phyloP scores from a whole-genome alignment of 2,329 filamentous ascomycete genomes.

The Curvularia eragrostidis region DNA sequence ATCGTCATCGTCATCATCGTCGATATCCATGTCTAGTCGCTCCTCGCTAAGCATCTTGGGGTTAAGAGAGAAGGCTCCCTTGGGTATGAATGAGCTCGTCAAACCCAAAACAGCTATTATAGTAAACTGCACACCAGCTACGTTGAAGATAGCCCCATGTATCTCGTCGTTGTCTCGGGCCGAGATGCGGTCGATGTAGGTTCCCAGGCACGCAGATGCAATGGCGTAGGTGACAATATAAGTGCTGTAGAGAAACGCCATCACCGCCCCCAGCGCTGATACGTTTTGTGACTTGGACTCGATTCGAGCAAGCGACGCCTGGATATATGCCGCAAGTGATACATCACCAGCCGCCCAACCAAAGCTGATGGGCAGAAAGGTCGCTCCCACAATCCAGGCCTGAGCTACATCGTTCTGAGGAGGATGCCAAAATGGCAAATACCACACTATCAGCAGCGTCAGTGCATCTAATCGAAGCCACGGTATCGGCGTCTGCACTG shows the following conservation, averaged over 20 bases:
- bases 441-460: conserved; percentile 58
- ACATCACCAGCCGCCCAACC: conserved; percentile 62
- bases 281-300: conserved; percentile 56
- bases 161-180: conserved; percentile 49
- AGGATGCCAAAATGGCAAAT: conserved; percentile 57
- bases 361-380: conserved; percentile 55
- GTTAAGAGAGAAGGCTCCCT: conserved; percentile 55
- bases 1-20: conserved; percentile 28
- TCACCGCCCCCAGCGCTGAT: conserved; percentile 59
- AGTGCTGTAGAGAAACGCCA: conserved; percentile 60
- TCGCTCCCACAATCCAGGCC: conserved; percentile 57
- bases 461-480: conserved; percentile 59
- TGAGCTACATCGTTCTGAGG: conserved; percentile 50
- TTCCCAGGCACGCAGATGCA: conserved; percentile 54
- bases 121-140: conserved; percentile 58
- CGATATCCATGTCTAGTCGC: conserved; percentile 44
- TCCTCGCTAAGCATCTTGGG: conserved; percentile 54
- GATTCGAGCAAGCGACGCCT: conserved; percentile 56
- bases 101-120: conserved; percentile 54
- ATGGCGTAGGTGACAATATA: conserved; percentile 59
- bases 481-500: conserved; percentile 58
- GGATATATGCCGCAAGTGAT: conserved; percentile 60
- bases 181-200: conserved; percentile 56
- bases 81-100: conserved; percentile 56
- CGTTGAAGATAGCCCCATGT: conserved; percentile 52